Evolutionary conservation across 2,329 filamentous ascomycete genomes (phyloP).

Genomic region (Helicocarpus griseus): DNA sequence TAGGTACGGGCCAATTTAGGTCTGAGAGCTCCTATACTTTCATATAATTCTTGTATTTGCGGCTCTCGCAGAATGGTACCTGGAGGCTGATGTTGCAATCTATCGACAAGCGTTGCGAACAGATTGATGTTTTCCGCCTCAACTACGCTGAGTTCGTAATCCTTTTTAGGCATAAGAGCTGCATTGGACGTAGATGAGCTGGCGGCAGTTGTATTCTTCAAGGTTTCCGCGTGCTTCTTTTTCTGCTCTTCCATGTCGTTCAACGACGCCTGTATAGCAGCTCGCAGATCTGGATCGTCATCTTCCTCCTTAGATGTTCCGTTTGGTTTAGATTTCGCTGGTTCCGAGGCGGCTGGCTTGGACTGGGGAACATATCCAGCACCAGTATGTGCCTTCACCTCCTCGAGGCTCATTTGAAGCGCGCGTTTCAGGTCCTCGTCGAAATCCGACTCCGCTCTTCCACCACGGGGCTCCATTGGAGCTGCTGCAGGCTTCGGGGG

Average conservation of each 20-base stretch:
- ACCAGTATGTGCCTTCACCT: slow-evolving; percentile 65
- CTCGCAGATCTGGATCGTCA: slow-evolving; percentile 85
- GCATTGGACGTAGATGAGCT: slow-evolving; percentile 40
- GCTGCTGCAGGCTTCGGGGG: slow-evolving; percentile 55
- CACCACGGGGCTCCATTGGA: slow-evolving; percentile 82
- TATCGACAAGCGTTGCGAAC: slow-evolving; percentile 86
- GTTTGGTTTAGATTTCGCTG: slow-evolving; percentile 25
- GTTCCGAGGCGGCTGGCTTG: slow-evolving; percentile 25
- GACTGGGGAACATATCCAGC: slow-evolving; percentile 62
- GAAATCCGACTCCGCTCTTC: slow-evolving; percentile 79
- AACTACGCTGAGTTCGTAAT: slow-evolving; percentile 86
- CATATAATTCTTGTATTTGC: slow-evolving; percentile 95
- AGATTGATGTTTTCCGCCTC: slow-evolving; percentile 97
- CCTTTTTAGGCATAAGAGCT: slow-evolving; percentile 63
- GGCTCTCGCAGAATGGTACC: slow-evolving; percentile 94
- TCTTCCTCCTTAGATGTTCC: slow-evolving; percentile 53
- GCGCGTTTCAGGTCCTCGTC: slow-evolving; percentile 92
- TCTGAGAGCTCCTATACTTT: slow-evolving; percentile 85
- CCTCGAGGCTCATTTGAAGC: slow-evolving; percentile 92
- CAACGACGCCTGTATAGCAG: slow-evolving; percentile 87
- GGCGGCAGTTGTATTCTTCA: slow-evolving; percentile 66
- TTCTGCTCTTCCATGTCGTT: slow-evolving; percentile 99
- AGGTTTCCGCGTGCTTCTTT: slow-evolving; percentile 69
- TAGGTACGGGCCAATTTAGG: slow-evolving; percentile 93
- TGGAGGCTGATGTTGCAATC: slow-evolving; percentile 86